A percentile compares a stretch with the other conserved stretches of the same genome.
phyloP scores from a whole-genome alignment of 176 grass and related monocot genomes.

The Coix lacrymajobi region DNA sequence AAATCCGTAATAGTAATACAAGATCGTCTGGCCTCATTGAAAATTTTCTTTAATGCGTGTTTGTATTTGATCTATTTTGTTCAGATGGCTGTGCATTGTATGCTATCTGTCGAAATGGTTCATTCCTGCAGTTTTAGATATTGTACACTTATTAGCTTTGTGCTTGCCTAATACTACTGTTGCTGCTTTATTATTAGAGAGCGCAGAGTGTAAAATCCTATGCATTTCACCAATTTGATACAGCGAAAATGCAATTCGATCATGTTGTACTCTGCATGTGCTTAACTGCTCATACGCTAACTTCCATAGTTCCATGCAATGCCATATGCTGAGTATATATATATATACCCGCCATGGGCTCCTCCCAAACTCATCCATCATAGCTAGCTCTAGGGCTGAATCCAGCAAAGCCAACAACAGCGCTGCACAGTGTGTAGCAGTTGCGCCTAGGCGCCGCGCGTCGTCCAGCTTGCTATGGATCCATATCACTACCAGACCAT shows the following conservation, averaged over 20 bases:
- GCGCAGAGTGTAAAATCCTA: background rate
- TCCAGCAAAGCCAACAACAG: conserved; percentile 7
- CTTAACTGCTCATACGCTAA: background rate
- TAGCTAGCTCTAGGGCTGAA: conserved; percentile 30
- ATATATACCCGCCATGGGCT: conserved; percentile 30
- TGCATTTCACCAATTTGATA: background rate
- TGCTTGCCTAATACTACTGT: background rate
- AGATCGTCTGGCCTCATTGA: background rate
- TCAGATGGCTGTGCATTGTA: background rate
- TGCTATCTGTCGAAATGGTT: background rate
- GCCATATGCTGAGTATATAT: conserved; percentile 31
- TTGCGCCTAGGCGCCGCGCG: conserved; percentile 1
- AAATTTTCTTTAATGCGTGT: background rate
- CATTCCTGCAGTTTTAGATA: background rate
- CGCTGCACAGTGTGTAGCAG: conserved; percentile 20
- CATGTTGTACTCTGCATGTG: conserved; percentile 2
- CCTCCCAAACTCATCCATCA: background rate
- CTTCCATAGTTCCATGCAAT: background rate
- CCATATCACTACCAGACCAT: conserved; percentile 42
- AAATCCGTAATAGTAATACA: background rate
- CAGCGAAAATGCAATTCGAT: background rate
- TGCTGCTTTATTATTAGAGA: background rate
- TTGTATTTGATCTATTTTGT: background rate
- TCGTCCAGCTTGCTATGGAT: conserved; percentile 44
- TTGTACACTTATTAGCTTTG: background rate